These are phyloP conservation scores for Entomophthora muscae DNA, from an alignment of 371 early-diverging fungal genomes.

Conservation along the genomic window DNA sequence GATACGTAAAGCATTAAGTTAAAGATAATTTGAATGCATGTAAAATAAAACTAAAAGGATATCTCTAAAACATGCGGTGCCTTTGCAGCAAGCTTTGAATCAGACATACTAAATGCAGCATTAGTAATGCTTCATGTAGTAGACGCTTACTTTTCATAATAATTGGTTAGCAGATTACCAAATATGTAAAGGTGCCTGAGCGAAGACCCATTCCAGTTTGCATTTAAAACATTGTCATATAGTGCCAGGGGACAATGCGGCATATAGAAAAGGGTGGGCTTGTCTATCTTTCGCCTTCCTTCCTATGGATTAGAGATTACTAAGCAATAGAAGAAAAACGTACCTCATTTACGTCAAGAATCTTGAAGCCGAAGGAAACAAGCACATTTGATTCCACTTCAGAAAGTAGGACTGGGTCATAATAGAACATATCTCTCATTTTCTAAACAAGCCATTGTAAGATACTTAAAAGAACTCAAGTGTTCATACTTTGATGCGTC, in stretches of 20 bases:
- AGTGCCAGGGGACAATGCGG: conserved; percentile 2
- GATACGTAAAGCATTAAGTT: not conserved
- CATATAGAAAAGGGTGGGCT: conserved; percentile 5
- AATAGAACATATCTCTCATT: not conserved
- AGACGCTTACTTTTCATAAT: conserved; percentile 4
- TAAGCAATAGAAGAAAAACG: not conserved
- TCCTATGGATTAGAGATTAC: not conserved
- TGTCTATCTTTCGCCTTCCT: not conserved
- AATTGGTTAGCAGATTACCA: not conserved
- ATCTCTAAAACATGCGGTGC: not conserved
- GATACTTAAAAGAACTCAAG: not conserved
- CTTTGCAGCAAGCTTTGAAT: not conserved
- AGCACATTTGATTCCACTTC: not conserved
- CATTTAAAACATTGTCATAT: not conserved
- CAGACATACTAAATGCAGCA: not conserved
- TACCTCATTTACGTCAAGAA: conserved; percentile 5
- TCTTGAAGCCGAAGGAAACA: not conserved
- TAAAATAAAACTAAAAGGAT: conserved; percentile 6
- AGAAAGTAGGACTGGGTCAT: not conserved
- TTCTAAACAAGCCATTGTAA: not conserved
- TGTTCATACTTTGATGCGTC: not conserved
- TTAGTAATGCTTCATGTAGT: not conserved
- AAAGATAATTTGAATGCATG: not conserved
- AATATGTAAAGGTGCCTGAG: not conserved
- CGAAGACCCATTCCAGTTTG: not conserved